These are phyloP conservation scores for Hordeum vulgare DNA, from an alignment of 176 grass and related monocot genomes.

Conservation along the genomic window DNA sequence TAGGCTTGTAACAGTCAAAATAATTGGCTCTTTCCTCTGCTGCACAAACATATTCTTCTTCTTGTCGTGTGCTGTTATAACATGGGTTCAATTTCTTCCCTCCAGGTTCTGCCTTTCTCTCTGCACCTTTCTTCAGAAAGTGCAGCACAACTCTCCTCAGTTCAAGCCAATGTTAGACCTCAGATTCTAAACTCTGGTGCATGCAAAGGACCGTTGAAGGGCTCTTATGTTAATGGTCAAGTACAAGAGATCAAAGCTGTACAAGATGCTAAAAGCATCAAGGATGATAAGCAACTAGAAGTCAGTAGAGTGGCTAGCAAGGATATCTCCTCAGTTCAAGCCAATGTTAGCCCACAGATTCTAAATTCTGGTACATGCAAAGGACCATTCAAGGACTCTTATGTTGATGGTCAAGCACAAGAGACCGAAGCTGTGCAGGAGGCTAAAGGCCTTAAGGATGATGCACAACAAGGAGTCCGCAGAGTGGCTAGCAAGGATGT, in stretches of 20 bases:
- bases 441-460: conserved; percentile 2
- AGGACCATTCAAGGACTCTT: not conserved
- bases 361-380: conserved; percentile 28
- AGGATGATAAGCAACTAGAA: not conserved
- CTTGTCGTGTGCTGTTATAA: not conserved
- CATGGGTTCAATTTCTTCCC: not conserved
- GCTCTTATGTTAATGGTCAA: conserved; percentile 23
- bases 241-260: conserved; percentile 11
- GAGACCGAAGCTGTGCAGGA: not conserved
- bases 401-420: conserved; percentile 31
- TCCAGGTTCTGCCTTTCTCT: conserved; percentile 52
- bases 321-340: conserved; percentile 26
- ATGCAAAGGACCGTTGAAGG: not conserved
- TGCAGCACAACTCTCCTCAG: conserved; percentile 15
- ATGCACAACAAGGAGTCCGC: not conserved
- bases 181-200: conserved; percentile 26
- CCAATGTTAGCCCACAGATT: conserved; percentile 16
- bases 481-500: conserved; percentile 19
- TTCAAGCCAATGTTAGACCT: conserved; percentile 26
- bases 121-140: conserved; percentile 67
- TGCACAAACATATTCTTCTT: not conserved
- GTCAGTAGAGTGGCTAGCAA: conserved; percentile 4
- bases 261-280: not conserved
- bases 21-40: not conserved
- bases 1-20: not conserved